phyloP scores from a whole-genome alignment of 169 alveolate genomes.

The Cryptosporidium viatorum region DNA sequence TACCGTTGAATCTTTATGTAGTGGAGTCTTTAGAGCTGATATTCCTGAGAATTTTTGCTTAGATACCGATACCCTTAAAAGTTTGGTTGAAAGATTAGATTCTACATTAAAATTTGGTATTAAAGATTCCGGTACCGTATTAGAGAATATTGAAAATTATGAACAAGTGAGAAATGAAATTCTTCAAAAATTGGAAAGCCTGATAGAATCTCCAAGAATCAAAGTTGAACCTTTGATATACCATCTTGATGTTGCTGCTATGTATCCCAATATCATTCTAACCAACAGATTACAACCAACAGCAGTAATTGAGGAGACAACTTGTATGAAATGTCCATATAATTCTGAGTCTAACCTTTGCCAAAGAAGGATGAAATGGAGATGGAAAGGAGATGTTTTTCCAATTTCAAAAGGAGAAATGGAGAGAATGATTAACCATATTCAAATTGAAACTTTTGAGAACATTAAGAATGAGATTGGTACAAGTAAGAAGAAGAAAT shows the following conservation, averaged over 20 bases:
- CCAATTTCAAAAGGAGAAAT: constrained; percentile 89
- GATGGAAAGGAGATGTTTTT: constrained; percentile 94
- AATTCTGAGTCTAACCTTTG: constrained; percentile 89
- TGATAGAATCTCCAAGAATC: constrained; percentile 77
- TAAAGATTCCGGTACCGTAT: constrained; percentile 79
- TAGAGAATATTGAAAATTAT: constrained; percentile 85
- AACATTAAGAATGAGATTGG: constrained; percentile 80
- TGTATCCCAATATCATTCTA: constrained; percentile 99
- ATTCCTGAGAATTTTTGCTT: constrained; percentile 92
- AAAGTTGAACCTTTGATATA: constrained; percentile 91
- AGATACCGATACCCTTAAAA: constrained; percentile 89
- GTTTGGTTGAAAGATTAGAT: constrained; percentile 87
- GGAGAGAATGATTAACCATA: constrained; percentile 72
- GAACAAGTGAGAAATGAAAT: constrained; percentile 84
- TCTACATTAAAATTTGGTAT: constrained; percentile 83
- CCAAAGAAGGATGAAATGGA: constrained; percentile 91
- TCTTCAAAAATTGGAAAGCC: constrained; percentile 75
- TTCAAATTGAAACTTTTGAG: constrained; percentile 75
- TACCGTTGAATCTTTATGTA: constrained; percentile 94
- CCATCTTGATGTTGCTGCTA: constrained; percentile 99
- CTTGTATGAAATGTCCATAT: constrained; percentile 95
- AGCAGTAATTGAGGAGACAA: constrained; percentile 93
- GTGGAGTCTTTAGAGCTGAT: constrained; percentile 97
- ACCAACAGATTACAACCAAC: constrained; percentile 99
- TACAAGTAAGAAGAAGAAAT: background rate